These are phyloP conservation scores for Xylaria sp. DNA, from an alignment of 2,329 filamentous ascomycete species.

Conservation along the genomic window DNA sequence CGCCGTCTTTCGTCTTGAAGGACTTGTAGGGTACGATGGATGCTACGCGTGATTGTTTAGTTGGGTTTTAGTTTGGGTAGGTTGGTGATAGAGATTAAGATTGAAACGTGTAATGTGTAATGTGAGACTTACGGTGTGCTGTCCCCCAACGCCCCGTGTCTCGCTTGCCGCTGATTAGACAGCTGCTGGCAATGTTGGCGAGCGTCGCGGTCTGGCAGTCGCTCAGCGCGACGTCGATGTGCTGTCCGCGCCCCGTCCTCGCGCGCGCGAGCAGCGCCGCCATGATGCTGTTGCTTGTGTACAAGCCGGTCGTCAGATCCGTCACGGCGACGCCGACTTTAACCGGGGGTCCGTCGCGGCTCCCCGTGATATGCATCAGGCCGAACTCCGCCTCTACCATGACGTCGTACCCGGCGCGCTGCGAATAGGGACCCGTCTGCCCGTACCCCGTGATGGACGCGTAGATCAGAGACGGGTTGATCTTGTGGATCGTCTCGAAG, in stretches of 20 bases:
- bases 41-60: slow-evolving; percentile 61
- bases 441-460: slow-evolving; percentile 97
- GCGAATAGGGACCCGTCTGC: slow-evolving; percentile 90
- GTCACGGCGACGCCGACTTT: slow-evolving; percentile 98
- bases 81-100: too few species aligned
- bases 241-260: slow-evolving; percentile 83
- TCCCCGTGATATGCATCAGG: slow-evolving; percentile 97
- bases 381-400: slow-evolving; percentile 99
- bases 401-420: slow-evolving; percentile 94
- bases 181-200: slow-evolving; percentile 94
- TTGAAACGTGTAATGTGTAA: too few species aligned
- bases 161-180: slow-evolving; percentile 85
- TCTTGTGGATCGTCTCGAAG: slow-evolving; percentile 79
- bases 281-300: slow-evolving; percentile 96
- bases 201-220: slow-evolving; percentile 96
- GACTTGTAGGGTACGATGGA: slow-evolving; percentile 96
- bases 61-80: not conserved
- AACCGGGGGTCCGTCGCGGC: slow-evolving; percentile 87
- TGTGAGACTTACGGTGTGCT: slow-evolving; percentile 84
- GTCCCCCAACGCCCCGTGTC: slow-evolving; percentile 96
- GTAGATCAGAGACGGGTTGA: slow-evolving; percentile 91
- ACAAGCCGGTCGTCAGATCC: slow-evolving; percentile 92
- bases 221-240: slow-evolving; percentile 90
- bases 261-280: slow-evolving; percentile 84
- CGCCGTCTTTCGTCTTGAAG: slow-evolving; percentile 79